These are phyloP conservation scores for Giardia duodenalis DNA, from an alignment of 208 protist species.

Conservation along the genomic window DNA sequence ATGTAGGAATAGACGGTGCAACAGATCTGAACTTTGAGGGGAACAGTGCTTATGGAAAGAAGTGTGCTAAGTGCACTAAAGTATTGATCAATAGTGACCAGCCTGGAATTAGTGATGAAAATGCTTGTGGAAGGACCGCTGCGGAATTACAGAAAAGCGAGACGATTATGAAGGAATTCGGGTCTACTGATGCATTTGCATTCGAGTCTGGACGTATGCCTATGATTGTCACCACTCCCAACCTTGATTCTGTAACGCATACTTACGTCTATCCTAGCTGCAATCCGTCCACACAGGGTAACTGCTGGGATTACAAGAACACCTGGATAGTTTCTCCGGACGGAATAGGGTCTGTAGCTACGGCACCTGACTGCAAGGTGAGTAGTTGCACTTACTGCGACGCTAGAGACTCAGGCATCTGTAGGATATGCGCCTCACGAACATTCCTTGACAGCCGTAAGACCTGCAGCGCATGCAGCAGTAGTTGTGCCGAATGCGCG, in stretches of 20 bases:
- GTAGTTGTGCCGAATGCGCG: neutral
- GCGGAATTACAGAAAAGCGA: neutral
- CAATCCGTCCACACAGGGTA: neutral
- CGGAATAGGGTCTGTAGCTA: neutral
- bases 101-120: neutral
- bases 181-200: neutral
- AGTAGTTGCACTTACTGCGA: neutral
- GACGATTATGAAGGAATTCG: neutral
- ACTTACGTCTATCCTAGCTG: neutral
- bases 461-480: neutral
- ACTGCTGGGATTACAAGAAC: conserved; percentile 10
- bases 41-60: too few species aligned
- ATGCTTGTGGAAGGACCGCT: neutral
- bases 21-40: neutral
- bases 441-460: neutral
- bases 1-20: neutral
- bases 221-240: neutral
- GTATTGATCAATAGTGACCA: neutral
- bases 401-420: neutral
- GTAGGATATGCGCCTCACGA: neutral
- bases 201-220: neutral
- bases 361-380: neutral
- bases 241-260: neutral
- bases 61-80: too few species aligned
- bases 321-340: neutral